Percentiles rank a stretch among this genome's conserved stretches.
Evolutionary conservation across 306 rosid species (phyloP).

Genomic region (Luffa acutangula): DNA sequence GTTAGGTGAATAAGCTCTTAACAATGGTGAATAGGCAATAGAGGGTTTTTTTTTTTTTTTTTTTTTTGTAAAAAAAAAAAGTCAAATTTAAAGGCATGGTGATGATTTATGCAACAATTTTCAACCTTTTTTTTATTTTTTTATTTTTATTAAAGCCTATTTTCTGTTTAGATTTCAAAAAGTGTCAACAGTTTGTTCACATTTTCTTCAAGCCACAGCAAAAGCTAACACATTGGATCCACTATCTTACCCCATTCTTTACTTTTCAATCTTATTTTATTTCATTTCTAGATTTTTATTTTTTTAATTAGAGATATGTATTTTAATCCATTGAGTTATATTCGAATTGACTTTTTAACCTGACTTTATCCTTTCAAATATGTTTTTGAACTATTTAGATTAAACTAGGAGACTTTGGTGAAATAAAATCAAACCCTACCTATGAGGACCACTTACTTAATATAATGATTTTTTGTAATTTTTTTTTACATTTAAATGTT

Average conservation of each 20-base stretch:
- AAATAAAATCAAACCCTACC: too few species aligned
- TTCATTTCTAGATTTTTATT: background rate
- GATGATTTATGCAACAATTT: background rate
- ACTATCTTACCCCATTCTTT: background rate
- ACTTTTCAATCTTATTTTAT: too few species aligned
- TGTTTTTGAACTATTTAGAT: too few species aligned
- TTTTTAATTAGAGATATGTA: too few species aligned
- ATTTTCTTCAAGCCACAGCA: background rate
- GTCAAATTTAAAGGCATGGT: background rate
- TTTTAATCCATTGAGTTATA: too few species aligned
- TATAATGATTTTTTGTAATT: too few species aligned
- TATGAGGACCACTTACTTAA: too few species aligned
- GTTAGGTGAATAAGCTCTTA: background rate
- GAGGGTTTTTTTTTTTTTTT: background rate
- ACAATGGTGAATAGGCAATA: background rate
- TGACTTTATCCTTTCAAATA: background rate
- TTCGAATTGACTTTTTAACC: too few species aligned
- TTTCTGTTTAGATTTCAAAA: background rate
- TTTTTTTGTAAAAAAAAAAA: background rate
- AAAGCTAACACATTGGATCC: background rate
- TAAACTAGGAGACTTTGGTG: too few species aligned
- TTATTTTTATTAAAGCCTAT: background rate
- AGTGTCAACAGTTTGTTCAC: background rate
- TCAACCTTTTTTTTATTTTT: background rate
- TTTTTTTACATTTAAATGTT: too few species aligned